Evolutionary conservation across 257 asterid species (phyloP).

Genomic region (Datura wrightii): DNA sequence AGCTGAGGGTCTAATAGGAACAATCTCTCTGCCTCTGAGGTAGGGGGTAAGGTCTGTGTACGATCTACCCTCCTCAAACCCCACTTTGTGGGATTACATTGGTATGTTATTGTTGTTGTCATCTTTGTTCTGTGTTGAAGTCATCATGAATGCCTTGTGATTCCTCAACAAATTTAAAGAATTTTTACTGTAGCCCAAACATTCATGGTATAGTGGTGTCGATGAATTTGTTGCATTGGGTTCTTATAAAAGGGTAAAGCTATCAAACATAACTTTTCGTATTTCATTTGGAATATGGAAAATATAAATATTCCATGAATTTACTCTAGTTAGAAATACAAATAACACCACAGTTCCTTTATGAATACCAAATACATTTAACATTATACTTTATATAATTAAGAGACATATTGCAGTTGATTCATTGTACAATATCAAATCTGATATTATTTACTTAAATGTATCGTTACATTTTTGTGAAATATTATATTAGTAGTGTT

Average conservation of each 20-base stretch:
- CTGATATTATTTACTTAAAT: not conserved
- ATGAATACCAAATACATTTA: not conserved
- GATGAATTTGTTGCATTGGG: not conserved
- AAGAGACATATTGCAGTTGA: not conserved
- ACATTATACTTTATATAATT: not conserved
- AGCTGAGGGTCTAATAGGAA: no score
- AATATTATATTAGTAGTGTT: not conserved
- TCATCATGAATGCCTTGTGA: conserved; percentile 4
- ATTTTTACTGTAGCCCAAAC: not conserved
- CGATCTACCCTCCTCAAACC: no score
- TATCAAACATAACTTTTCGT: not conserved
- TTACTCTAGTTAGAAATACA: not conserved
- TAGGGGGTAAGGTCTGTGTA: no score
- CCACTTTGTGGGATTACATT: no score
- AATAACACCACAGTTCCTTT: not conserved
- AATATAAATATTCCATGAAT: not conserved
- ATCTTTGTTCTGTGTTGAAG: not conserved
- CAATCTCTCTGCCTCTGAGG: no score
- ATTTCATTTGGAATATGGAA: not conserved
- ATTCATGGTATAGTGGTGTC: conserved; percentile 15
- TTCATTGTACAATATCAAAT: not conserved
- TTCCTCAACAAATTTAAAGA: not conserved
- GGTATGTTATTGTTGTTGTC: no score
- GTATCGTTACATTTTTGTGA: not conserved
- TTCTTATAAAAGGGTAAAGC: conserved; percentile 1